Evolutionary conservation across 345 rosid genomes (phyloP), one percentile per base, ranked within the genome.

Genomic region (Acer saccharum): DNA sequence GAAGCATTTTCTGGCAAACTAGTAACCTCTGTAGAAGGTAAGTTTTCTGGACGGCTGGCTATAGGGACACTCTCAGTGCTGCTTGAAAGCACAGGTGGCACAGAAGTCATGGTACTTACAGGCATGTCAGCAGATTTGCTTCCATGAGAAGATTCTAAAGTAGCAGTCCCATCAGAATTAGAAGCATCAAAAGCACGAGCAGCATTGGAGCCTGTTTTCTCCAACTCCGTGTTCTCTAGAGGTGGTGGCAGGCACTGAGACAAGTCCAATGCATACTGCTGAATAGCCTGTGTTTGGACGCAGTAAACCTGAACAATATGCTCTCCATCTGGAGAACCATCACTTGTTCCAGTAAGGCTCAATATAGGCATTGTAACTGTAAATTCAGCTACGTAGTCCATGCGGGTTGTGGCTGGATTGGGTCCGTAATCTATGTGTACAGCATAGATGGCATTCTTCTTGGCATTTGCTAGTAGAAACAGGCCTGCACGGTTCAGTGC

Each of bases 281-380:
- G 97, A 70, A 92, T 92, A 70, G 97, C 97, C 76, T 85, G 89
- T 21, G 94, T 90, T 71, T 92, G 97, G 39, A 92, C 89, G 18
- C 97, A 92, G 77, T 90, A 92, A 21, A 92, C 86, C 83, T 92
- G 97, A 7, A 89, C 89, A 32, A 88, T 76, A 72, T 79, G 86
- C 55, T 89, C 89, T 63, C 90, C 95, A 76, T 88, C 86, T 7
- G 87, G 72, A 52, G 85, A 77, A 83, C 87, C 77, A 73, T 92
- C 94, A 78, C 94, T 92, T 29, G 93, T 90, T 69, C 90, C 93
- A 25, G 97, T 90, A 25, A 92, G 84, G 77, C 97, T 90, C 86
- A 92, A 77, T 73, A 92, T 92, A 64, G 97, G 94, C 89, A 92
- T 92, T 18, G 94, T 85, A 20, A 92, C 94, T 14, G 94, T 92